Conservation (phyloP, 2,329 filamentous ascomycete genomes). For the Pseudodiploospora longispora region DNA sequence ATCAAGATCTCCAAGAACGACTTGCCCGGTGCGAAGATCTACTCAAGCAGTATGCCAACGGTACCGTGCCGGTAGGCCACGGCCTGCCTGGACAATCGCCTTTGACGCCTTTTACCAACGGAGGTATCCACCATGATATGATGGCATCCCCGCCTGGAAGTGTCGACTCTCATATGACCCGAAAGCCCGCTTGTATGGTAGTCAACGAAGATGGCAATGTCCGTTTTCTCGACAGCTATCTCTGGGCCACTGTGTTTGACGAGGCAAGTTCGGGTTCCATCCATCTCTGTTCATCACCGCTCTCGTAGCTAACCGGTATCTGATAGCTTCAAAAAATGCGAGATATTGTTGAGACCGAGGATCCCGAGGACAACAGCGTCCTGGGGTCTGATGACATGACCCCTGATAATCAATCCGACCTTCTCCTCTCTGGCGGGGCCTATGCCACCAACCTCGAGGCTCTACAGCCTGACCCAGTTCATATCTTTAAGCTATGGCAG, state of each 20-base stretch:
- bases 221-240: constrained; percentile 49
- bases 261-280: constrained; percentile 35
- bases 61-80: constrained; percentile 18
- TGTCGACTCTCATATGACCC: constrained; percentile 24
- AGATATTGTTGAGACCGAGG: constrained; percentile 45
- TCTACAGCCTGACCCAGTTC: constrained; percentile 56
- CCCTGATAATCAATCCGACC: constrained; percentile 44
- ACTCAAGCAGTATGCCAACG: constrained; percentile 46
- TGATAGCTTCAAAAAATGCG: constrained; percentile 49
- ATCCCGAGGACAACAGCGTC: constrained; percentile 38
- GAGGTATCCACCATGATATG: constrained; percentile 15
- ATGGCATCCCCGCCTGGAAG: constrained; percentile 18
- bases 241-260: constrained; percentile 46
- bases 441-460: constrained; percentile 33
- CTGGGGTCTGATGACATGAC: constrained; percentile 41
- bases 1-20: constrained; percentile 54
- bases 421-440: constrained; percentile 38
- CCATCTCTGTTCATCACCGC: background rate
- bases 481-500: constrained; percentile 68
- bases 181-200: constrained; percentile 44
- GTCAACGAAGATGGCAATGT: constrained; percentile 46
- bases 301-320: constrained; percentile 9
- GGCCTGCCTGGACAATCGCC: constrained; percentile 12
- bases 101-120: constrained; percentile 9
- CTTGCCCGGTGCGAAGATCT: constrained; percentile 51